phyloP scores from a whole-genome alignment of 1,284 basidiomycete genomes.

The Vanrija sp. region DNA sequence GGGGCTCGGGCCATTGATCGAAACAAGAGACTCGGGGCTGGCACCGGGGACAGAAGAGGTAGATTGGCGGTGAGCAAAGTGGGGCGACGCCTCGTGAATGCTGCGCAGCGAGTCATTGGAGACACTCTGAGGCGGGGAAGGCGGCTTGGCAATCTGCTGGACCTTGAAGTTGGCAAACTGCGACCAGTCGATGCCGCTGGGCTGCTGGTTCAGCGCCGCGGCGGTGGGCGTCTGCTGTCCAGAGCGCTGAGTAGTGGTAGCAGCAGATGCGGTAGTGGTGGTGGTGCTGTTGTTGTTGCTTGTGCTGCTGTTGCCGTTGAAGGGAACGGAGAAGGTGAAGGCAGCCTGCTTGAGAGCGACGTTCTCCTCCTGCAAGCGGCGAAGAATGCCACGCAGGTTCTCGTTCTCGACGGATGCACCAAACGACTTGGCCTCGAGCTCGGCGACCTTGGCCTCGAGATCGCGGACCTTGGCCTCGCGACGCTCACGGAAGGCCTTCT shows the following conservation, averaged over 20 bases:
- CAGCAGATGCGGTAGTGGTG: too few relatives aligned
- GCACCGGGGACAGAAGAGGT: slow-evolving; percentile 10
- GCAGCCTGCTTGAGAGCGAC: slow-evolving; percentile 45
- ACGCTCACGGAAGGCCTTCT: slow-evolving; percentile 50
- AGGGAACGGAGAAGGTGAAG: slow-evolving; percentile 48
- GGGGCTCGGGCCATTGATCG: slow-evolving; percentile 17
- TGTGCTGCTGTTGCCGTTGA: slow-evolving; percentile 13
- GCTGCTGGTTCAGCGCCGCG: neutral
- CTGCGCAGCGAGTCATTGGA: slow-evolving; percentile 31
- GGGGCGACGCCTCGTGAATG: slow-evolving; percentile 28
- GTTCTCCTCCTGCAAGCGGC: slow-evolving; percentile 49
- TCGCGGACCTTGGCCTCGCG: slow-evolving; percentile 48
- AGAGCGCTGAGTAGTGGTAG: neutral
- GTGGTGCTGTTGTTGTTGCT: neutral
- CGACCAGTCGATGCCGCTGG: slow-evolving; percentile 18
- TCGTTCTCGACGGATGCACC: slow-evolving; percentile 48
- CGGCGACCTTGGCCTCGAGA: slow-evolving; percentile 47
- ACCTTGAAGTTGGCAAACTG: slow-evolving; percentile 11
- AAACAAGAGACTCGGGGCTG: slow-evolving; percentile 35
- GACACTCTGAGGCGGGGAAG: slow-evolving; percentile 33
- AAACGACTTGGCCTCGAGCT: slow-evolving; percentile 44
- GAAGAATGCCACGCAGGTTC: slow-evolving; percentile 46
- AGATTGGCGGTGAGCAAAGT: slow-evolving; percentile 17
- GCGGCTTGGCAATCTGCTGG: slow-evolving; percentile 30
- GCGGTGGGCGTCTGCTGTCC: slow-evolving; percentile 7